A percentile compares a stretch with the other conserved stretches of the same genome.
phyloP scores from a whole-genome alignment of 495 filamentous ascomycete species.

The Xylaria nigripes region DNA sequence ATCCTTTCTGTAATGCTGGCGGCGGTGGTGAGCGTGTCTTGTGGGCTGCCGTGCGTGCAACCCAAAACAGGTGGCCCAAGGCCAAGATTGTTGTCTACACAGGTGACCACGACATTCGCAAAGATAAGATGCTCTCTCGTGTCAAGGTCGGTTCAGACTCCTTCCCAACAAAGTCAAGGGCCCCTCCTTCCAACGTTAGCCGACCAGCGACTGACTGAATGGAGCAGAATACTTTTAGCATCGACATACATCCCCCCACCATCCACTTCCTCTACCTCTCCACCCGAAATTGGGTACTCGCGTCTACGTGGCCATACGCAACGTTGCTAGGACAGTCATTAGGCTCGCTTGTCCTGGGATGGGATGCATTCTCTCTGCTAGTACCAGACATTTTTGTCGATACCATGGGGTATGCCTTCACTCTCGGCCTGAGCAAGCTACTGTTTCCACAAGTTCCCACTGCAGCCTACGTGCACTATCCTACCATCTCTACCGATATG shows the following conservation, averaged over 20 bases:
- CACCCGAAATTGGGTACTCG: slow-evolving; percentile 74
- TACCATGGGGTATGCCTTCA: slow-evolving; percentile 97
- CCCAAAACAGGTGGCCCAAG: slow-evolving; percentile 80
- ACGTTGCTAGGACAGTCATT: slow-evolving; percentile 90
- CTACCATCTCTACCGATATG: slow-evolving; percentile 98
- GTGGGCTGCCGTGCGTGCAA: slow-evolving; percentile 90
- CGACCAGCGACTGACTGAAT: not conserved
- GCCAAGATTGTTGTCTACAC: slow-evolving; percentile 89
- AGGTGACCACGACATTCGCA: slow-evolving; percentile 81
- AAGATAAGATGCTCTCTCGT: slow-evolving; percentile 64
- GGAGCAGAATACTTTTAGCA: slow-evolving; percentile 76
- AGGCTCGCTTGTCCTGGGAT: slow-evolving; percentile 77
- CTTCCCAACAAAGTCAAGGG: not conserved
- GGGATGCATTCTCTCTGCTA: slow-evolving; percentile 85
- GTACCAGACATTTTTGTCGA: slow-evolving; percentile 93
- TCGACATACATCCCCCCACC: slow-evolving; percentile 73
- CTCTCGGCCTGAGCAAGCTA: slow-evolving; percentile 69
- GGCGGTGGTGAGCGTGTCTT: slow-evolving; percentile 94
- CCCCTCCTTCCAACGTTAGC: not conserved
- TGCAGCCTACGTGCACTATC: slow-evolving; percentile 93
- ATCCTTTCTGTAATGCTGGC: slow-evolving; percentile 95
- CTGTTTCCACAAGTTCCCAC: slow-evolving; percentile 78
- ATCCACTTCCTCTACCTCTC: slow-evolving; percentile 83
- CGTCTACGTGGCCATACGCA: slow-evolving; percentile 81
- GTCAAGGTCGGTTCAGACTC: slow-evolving; percentile 52